Conservation (phyloP, 1,284 basidiomycete genomes). For the Ganoderma sinense region DNA sequence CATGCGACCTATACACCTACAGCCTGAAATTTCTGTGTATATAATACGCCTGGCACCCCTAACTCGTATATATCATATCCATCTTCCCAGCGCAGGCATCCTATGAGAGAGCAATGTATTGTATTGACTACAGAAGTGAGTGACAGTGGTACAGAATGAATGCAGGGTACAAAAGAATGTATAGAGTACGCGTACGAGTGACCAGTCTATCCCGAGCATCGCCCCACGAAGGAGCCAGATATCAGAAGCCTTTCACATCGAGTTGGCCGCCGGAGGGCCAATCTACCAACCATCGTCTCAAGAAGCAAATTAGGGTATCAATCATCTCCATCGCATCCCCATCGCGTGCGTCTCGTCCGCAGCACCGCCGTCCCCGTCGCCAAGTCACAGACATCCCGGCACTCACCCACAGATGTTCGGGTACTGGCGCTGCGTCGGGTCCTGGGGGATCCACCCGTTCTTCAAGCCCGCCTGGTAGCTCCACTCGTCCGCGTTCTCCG, state of each 20-base stretch:
- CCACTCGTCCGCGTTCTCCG: slow-evolving; percentile 81
- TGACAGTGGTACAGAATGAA: neutral
- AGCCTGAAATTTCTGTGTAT: neutral
- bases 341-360: too few relatives aligned
- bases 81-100: neutral
- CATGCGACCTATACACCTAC: neutral
- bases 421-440: slow-evolving; percentile 59
- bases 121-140: neutral
- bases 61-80: neutral
- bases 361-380: neutral
- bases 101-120: neutral
- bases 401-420: slow-evolving; percentile 56
- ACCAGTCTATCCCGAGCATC: neutral
- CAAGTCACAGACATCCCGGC: neutral
- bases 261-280: neutral
- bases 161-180: neutral
- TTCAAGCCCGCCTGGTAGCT: slow-evolving; percentile 78
- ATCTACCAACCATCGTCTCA: neutral
- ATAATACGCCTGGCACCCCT: neutral
- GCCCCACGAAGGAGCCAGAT: neutral
- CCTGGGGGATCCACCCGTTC: slow-evolving; percentile 85
- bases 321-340: neutral
- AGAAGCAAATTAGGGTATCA: slow-evolving; percentile 1
- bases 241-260: neutral
- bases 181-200: neutral